Evolutionary conservation across 2,329 filamentous ascomycete genomes (phyloP).

Genomic region (Colletotrichum echinochloae): DNA sequence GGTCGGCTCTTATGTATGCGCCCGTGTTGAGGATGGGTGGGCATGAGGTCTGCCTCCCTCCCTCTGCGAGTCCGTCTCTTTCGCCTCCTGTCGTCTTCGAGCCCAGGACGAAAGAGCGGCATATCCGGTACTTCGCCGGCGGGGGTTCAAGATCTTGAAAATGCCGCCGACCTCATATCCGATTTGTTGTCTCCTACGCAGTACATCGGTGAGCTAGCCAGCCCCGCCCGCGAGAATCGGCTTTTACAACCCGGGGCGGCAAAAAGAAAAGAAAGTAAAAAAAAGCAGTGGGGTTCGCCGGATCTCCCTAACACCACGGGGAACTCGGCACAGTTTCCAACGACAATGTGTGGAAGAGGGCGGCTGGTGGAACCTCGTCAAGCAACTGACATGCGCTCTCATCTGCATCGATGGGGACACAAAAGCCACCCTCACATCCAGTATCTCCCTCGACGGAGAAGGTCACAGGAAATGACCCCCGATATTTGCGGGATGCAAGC

Average conservation of each 20-base stretch:
- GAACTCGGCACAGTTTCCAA: not conserved
- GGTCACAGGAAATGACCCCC: not conserved
- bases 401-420: not conserved
- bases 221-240: conserved; percentile 31
- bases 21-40: conserved; percentile 14
- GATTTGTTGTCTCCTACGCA: conserved; percentile 23
- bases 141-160: conserved; percentile 12
- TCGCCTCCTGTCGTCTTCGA: not conserved
- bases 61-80: not conserved
- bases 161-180: conserved; percentile 16
- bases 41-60: not conserved
- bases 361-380: not conserved
- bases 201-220: conserved; percentile 17
- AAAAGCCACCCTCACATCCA: not conserved
- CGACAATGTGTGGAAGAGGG: not conserved
- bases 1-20: conserved; percentile 15
- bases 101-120: not conserved
- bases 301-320: not conserved
- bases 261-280: not conserved
- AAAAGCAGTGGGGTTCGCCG: no score
- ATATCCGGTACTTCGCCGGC: conserved; percentile 20
- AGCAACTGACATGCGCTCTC: not conserved
- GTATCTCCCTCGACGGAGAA: not conserved
- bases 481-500: conserved; percentile 31
- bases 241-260: conserved; percentile 5